Conservation (phyloP, 495 filamentous ascomycete genomes). For the Neurospora sublineolata region DNA sequence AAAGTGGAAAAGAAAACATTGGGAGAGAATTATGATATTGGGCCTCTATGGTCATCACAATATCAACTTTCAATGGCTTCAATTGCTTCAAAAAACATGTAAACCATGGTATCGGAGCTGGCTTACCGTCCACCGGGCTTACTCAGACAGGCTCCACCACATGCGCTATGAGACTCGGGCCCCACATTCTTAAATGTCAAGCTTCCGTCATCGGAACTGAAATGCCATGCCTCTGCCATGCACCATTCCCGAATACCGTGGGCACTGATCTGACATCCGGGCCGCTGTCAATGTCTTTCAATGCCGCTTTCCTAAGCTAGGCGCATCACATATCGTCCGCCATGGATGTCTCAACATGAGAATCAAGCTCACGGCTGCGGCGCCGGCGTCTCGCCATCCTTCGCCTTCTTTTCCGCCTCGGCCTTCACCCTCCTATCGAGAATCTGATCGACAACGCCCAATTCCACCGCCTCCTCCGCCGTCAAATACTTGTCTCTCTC, state of each 20-base stretch:
- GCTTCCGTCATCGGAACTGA: slow-evolving; percentile 7
- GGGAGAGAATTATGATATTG: background rate
- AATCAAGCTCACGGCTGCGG: slow-evolving; percentile 10
- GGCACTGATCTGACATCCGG: background rate
- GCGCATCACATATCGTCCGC: background rate
- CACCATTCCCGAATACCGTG: background rate
- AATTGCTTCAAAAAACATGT: background rate
- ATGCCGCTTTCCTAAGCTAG: background rate
- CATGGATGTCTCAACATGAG: background rate
- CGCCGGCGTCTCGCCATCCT: slow-evolving; percentile 8
- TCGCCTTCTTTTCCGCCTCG: slow-evolving; percentile 12
- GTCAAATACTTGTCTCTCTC: slow-evolving; percentile 92
- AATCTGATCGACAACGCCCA: slow-evolving; percentile 88
- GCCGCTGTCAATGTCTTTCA: background rate
- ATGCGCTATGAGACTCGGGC: background rate
- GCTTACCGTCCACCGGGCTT: background rate
- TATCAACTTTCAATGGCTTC: background rate
- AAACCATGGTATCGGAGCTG: background rate
- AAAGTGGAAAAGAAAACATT: background rate
- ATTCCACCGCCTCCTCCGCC: slow-evolving; percentile 73
- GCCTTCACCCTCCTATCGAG: slow-evolving; percentile 40
- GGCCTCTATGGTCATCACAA: background rate
- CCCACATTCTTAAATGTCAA: background rate
- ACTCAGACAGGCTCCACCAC: background rate
- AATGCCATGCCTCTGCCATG: background rate